Base-by-base conservation (phyloP, 441 rosid species). In the Lepidium campestre region DNA sequence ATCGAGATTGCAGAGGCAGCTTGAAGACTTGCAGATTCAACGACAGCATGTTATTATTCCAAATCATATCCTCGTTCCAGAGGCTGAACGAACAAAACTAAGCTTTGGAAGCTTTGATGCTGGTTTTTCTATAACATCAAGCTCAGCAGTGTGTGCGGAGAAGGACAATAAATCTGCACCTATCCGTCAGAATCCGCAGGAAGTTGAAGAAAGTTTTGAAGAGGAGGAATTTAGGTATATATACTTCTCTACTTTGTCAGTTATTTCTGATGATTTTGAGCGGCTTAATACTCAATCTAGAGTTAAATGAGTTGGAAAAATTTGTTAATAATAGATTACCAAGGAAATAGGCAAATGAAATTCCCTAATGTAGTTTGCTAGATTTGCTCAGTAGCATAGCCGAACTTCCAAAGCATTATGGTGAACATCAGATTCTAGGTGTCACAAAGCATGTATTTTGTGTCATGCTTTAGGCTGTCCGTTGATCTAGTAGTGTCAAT, bases 21-120 rank as follows among this genome's bases (percentile, higher is more conserved):
- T 93, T 74, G 90, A 81, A 79, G 88, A 82, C 62, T 67, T 90
- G 71, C 90, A 77, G 75, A 77, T 90, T 77, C 88, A 89, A 59
- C 86, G 89, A 12, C 92, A 85, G 67, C 90, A 89, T 79, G 98
- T 93, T 80, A 90, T 93, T 60, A 86, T 93, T 66, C 97, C 98
- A 39, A 80, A 82, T 73, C 96, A 90, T 70, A 93, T 93, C 53
- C 93, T 83, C 76, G 96, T 93, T 67, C 97, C 97, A 49, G 97
- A 93, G 75, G 86, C 96, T 76, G 91, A 88, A 78, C 86, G 94
- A 75, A 83, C 81, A 50, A 93, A 89, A 72, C 66, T 93, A 74
- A 93, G 94, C 81, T 93, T 93, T 80, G 98, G 98, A 81, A 93
- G 97, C 75, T 90, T 93, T 68, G 93, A 88, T 83, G 84, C 91